These are phyloP conservation scores for Powellomyces hirtus DNA, from an alignment of 192 early-diverging fungal species.

Conservation along the genomic window DNA sequence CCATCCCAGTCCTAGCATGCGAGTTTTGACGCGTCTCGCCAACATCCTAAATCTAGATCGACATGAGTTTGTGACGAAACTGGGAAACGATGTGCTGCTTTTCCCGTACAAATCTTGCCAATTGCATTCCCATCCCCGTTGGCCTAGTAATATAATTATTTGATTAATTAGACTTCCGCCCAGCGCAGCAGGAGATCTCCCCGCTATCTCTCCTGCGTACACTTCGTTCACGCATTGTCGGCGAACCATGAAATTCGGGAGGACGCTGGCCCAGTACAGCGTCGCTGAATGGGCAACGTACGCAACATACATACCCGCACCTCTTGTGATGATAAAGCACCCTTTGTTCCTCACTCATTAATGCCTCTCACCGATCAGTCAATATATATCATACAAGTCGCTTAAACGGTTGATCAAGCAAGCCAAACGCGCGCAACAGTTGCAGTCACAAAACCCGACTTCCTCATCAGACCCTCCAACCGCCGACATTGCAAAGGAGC, in stretches of 20 bases:
- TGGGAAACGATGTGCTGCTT: too few relatives aligned
- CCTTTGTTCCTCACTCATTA: not conserved
- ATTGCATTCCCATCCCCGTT: too few relatives aligned
- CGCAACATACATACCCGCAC: not conserved
- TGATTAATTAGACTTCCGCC: too few relatives aligned
- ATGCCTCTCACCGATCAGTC: not conserved
- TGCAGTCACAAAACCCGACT: not conserved
- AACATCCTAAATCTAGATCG: too few relatives aligned
- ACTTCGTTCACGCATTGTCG: too few relatives aligned
- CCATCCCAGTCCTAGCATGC: too few relatives aligned
- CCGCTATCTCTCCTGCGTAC: too few relatives aligned
- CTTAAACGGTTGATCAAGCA: slow-evolving; percentile 23
- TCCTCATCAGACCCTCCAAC: not conserved
- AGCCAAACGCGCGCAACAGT: slow-evolving; percentile 1
- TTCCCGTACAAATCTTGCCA: too few relatives aligned
- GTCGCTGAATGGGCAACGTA: slow-evolving; percentile 28
- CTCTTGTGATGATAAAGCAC: not conserved
- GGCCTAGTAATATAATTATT: too few relatives aligned
- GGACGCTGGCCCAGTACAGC: slow-evolving; percentile 22
- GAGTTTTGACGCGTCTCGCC: too few relatives aligned
- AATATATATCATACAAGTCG: slow-evolving; percentile 28
- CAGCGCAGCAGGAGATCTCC: too few relatives aligned
- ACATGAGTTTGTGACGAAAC: too few relatives aligned
- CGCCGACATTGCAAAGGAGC: not conserved
- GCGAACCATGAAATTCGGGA: slow-evolving; percentile 34